Percentiles rank a stretch among this genome's conserved stretches.
Conservation (phyloP, 345 rosid genomes). For the Populus alba region DNA sequence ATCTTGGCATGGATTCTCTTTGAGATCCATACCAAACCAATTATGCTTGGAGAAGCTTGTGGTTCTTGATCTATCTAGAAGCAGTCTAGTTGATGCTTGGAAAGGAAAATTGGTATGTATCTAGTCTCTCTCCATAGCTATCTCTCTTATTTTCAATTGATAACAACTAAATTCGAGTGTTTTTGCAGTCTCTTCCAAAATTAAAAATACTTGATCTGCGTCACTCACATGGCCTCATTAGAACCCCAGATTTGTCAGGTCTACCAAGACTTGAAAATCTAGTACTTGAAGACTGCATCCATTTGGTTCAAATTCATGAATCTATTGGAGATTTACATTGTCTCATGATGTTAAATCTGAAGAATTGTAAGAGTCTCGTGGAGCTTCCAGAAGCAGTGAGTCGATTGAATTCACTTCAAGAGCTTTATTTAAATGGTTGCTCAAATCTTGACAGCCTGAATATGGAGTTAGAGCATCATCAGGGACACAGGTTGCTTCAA, state of each 20-base stretch:
- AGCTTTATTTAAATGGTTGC: neutral
- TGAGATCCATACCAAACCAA: neutral
- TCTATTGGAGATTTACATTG: neutral
- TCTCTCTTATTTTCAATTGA: no score
- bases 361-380: neutral
- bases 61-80: constrained; percentile 1
- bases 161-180: neutral
- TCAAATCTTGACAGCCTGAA: neutral
- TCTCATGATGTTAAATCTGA: neutral
- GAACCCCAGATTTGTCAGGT: neutral
- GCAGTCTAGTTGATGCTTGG: neutral
- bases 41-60: neutral
- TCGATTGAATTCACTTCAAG: neutral
- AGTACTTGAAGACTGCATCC: neutral
- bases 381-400: neutral
- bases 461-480: neutral
- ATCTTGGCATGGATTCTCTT: neutral
- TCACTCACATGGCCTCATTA: neutral
- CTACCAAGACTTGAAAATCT: constrained; percentile 3
- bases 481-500: no score
- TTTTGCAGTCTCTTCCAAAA: neutral
- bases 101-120: neutral
- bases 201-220: constrained; percentile 2
- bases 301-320: neutral
- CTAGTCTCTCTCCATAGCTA: neutral